phyloP scores from a whole-genome alignment of 2,329 filamentous ascomycete species.

The Apiospora malaysiana region DNA sequence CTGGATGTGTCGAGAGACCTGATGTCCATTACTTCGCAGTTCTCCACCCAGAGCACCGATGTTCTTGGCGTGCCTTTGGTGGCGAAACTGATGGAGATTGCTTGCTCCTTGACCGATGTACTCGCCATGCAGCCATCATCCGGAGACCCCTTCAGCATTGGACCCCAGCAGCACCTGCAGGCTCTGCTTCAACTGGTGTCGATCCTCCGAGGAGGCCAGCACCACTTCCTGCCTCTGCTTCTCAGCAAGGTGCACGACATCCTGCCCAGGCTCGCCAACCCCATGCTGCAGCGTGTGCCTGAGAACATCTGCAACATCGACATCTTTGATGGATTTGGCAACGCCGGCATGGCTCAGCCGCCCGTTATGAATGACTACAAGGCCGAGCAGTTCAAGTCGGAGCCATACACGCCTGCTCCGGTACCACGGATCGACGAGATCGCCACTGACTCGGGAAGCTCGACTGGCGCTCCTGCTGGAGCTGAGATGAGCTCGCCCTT shows the following conservation, averaged over 20 bases:
- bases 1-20: conserved; percentile 68
- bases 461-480: conserved; percentile 39
- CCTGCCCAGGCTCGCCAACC: conserved; percentile 66
- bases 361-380: conserved; percentile 54
- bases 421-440: conserved; percentile 50
- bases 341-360: conserved; percentile 64
- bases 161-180: conserved; percentile 76
- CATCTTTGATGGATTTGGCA: conserved; percentile 71
- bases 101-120: conserved; percentile 75
- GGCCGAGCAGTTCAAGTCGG: conserved; percentile 44
- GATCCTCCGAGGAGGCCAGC: conserved; percentile 74
- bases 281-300: conserved; percentile 64
- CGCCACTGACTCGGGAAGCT: conserved; percentile 45
- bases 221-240: conserved; percentile 78
- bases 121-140: conserved; percentile 69
- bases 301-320: conserved; percentile 61
- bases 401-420: conserved; percentile 40
- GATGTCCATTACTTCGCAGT: conserved; percentile 71
- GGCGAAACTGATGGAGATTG: conserved; percentile 81
- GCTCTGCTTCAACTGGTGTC: conserved; percentile 72
- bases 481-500: conserved; percentile 58
- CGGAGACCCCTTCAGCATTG: conserved; percentile 66
- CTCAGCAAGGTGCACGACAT: conserved; percentile 77
- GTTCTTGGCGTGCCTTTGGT: conserved; percentile 77
- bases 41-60: conserved; percentile 76